Conservation (phyloP, 2,329 filamentous ascomycete species). For the Claviceps quebecensis region DNA sequence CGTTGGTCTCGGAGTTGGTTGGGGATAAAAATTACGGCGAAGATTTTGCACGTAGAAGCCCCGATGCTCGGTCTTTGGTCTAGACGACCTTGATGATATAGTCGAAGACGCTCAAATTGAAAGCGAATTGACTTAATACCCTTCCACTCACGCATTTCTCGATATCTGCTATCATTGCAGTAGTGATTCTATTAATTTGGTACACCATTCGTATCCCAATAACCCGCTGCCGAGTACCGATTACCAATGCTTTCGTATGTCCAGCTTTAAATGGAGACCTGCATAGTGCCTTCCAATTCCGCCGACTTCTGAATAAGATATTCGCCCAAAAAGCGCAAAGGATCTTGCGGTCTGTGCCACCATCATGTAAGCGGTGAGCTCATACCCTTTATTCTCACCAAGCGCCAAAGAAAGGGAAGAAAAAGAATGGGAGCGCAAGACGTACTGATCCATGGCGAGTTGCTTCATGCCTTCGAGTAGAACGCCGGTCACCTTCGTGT, state of each 20-base stretch:
- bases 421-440: constrained; percentile 20
- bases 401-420: neutral
- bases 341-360: constrained; percentile 45
- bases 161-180: neutral
- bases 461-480: constrained; percentile 64
- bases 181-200: neutral
- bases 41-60: constrained; percentile 29
- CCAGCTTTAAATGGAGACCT: neutral
- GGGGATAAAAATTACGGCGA: constrained; percentile 23
- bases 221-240: neutral
- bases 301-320: constrained; percentile 54
- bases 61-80: constrained; percentile 26
- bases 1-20: constrained; percentile 32
- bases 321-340: constrained; percentile 54
- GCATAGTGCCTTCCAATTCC: constrained; percentile 38
- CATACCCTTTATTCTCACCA: neutral
- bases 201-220: constrained; percentile 5
- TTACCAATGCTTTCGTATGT: too few species aligned
- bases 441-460: constrained; percentile 57
- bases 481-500: constrained; percentile 53
- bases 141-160: neutral
- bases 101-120: constrained; percentile 18
- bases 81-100: constrained; percentile 16
- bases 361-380: neutral
- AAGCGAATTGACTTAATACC: constrained; percentile 15